Evolutionary conservation across 1,284 basidiomycete species (phyloP).

Genomic region (Apiotrichum porosum): DNA sequence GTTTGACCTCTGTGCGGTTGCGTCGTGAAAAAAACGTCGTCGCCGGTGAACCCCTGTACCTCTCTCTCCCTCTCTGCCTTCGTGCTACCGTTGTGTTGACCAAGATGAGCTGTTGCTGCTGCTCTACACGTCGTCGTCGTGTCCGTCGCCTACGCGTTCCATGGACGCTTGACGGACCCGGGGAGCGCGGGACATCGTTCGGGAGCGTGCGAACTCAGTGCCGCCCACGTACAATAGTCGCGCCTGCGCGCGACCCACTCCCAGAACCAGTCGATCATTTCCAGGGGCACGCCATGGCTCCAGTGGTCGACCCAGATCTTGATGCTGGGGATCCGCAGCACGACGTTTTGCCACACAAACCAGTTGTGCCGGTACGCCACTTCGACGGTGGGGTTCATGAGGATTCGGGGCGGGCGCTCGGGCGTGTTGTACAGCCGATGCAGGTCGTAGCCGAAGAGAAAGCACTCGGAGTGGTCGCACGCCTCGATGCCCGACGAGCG

Average conservation of each 20-base stretch:
- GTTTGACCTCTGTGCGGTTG: too few relatives aligned
- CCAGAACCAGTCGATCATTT: constrained; percentile 26
- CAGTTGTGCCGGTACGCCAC: constrained; percentile 49
- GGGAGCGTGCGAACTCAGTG: constrained; percentile 15
- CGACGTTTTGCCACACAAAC: constrained; percentile 53
- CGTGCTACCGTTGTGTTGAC: too few relatives aligned
- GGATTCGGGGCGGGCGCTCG: constrained; percentile 45
- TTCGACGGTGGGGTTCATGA: constrained; percentile 53
- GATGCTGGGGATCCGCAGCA: constrained; percentile 51
- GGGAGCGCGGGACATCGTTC: constrained; percentile 26
- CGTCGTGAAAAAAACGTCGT: too few relatives aligned
- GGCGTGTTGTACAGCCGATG: constrained; percentile 52
- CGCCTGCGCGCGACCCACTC: constrained; percentile 18
- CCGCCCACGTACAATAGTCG: constrained; percentile 37
- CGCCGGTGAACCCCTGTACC: too few relatives aligned
- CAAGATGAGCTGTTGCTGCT: too few relatives aligned
- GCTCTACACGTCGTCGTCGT: background rate
- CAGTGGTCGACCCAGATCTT: constrained; percentile 51
- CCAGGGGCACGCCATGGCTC: constrained; percentile 22
- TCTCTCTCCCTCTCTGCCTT: too few relatives aligned
- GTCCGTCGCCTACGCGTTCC: constrained; percentile 11
- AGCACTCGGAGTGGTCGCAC: constrained; percentile 57
- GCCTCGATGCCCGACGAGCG: constrained; percentile 49
- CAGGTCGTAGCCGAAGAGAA: constrained; percentile 57
- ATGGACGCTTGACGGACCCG: constrained; percentile 12